Percentiles rank a stretch among this genome's conserved stretches.
phyloP scores from a whole-genome alignment of 139 green algal species.

The Tetraselmis chui region DNA sequence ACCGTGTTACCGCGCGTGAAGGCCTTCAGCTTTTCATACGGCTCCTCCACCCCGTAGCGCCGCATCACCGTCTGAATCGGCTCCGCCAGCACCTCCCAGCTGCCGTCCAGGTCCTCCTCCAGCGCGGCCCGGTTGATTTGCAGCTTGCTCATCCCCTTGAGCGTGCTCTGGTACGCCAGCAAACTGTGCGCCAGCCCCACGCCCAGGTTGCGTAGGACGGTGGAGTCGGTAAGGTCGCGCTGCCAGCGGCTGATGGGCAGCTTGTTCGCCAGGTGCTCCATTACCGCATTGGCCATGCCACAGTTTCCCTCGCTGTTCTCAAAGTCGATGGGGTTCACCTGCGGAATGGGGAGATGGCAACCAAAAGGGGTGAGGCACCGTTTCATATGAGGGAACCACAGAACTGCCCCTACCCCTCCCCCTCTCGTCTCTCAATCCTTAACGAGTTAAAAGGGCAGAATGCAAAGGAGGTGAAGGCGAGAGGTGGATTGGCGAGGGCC shows the following conservation, averaged over 20 bases:
- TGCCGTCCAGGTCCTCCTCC: slow-evolving; percentile 66
- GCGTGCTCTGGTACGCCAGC: slow-evolving; percentile 79
- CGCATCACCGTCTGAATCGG: slow-evolving; percentile 97
- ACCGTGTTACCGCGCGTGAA: slow-evolving; percentile 85
- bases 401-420: no score
- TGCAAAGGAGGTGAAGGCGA: no score
- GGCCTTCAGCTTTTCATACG: slow-evolving; percentile 99
- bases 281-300: slow-evolving; percentile 88
- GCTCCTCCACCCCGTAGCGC: slow-evolving; percentile 80
- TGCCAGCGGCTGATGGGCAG: slow-evolving; percentile 89
- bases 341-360: no score
- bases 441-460: no score
- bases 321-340: slow-evolving; percentile 99
- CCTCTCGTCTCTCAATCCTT: no score
- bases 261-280: slow-evolving; percentile 91
- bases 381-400: no score
- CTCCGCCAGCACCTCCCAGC: slow-evolving; percentile 93
- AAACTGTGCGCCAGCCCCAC: slow-evolving; percentile 75
- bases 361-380: no score
- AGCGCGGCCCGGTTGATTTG: slow-evolving; percentile 60
- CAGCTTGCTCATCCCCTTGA: slow-evolving; percentile 89
- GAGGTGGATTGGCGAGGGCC: no score
- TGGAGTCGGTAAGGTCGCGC: slow-evolving; percentile 96
- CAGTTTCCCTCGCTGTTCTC: slow-evolving; percentile 99
- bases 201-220: slow-evolving; percentile 94